Conservation (phyloP, 805 yeast genomes). For the Kazachstania psychrophila region DNA sequence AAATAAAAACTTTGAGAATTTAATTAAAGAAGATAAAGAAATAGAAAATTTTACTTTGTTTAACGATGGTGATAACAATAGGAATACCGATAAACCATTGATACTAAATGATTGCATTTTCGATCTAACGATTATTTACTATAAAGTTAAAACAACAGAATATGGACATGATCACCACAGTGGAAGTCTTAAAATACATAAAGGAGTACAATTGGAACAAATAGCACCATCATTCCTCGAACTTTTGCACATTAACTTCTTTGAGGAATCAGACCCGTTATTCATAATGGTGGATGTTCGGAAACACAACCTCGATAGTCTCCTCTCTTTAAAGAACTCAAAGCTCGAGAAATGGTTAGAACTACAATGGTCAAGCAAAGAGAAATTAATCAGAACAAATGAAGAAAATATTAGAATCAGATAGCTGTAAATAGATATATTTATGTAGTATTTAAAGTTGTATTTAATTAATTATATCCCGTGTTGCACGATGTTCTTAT, state of each 20-base stretch:
- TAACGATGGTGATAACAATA: not conserved
- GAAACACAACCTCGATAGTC: conserved; percentile 36
- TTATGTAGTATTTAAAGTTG: too few species aligned
- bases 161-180: conserved; percentile 17
- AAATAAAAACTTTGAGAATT: not conserved
- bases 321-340: conserved; percentile 44
- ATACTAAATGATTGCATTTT: conserved; percentile 17
- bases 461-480: too few species aligned
- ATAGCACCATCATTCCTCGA: conserved; percentile 27
- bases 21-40: not conserved
- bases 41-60: not conserved
- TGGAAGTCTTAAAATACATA: conserved; percentile 13
- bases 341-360: conserved; percentile 72
- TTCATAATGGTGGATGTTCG: conserved; percentile 38
- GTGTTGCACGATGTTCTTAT: too few species aligned
- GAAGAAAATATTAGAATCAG: conserved; percentile 27
- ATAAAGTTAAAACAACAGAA: conserved; percentile 22
- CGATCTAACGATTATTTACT: conserved; percentile 33
- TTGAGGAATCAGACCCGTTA: conserved; percentile 19
- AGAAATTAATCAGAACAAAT: conserved; percentile 37
- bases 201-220: conserved; percentile 26
- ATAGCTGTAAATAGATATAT: too few species aligned
- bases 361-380: conserved; percentile 62
- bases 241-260: conserved; percentile 5
- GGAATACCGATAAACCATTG: not conserved